Evolutionary conservation across 2,329 filamentous ascomycete species (phyloP).

Genomic region (Diplodia sapinea): DNA sequence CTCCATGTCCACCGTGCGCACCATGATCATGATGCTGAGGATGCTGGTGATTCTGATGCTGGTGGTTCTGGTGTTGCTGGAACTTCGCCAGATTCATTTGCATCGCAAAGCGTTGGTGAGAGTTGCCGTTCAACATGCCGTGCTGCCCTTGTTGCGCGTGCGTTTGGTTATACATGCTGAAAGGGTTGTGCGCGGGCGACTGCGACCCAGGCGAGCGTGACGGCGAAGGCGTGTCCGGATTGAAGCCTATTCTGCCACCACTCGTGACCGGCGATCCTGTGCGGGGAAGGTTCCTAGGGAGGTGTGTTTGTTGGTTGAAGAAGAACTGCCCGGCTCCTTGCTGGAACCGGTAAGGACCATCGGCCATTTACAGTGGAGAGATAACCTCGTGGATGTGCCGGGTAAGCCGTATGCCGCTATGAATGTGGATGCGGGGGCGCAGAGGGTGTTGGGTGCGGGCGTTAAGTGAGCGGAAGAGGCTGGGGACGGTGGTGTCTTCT

Average conservation of each 20-base stretch:
- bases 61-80: slow-evolving; percentile 65
- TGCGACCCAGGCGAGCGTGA: slow-evolving; percentile 62
- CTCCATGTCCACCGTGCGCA: slow-evolving; percentile 56
- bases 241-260: slow-evolving; percentile 52
- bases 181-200: slow-evolving; percentile 53
- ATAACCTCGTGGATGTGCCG: slow-evolving; percentile 17
- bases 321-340: slow-evolving; percentile 67
- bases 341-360: slow-evolving; percentile 68
- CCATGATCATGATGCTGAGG: slow-evolving; percentile 65
- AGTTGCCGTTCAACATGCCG: slow-evolving; percentile 76
- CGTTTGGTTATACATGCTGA: slow-evolving; percentile 75
- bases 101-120: slow-evolving; percentile 60
- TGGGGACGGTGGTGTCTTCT: slow-evolving; percentile 52
- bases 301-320: slow-evolving; percentile 57
- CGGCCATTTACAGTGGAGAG: slow-evolving; percentile 65
- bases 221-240: slow-evolving; percentile 61
- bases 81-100: slow-evolving; percentile 71
- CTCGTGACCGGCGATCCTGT: slow-evolving; percentile 54
- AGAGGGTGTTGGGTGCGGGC: slow-evolving; percentile 36
- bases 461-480: slow-evolving; percentile 52
- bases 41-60: slow-evolving; percentile 61
- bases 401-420: slow-evolving; percentile 28
- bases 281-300: slow-evolving; percentile 53
- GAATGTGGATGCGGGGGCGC: slow-evolving; percentile 32
- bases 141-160: slow-evolving; percentile 71